Evolutionary conservation across 2,329 filamentous ascomycete genomes (phyloP), one percentile per base, ranked within the genome.

Genomic region (Ophiostoma tasmaniense): DNA sequence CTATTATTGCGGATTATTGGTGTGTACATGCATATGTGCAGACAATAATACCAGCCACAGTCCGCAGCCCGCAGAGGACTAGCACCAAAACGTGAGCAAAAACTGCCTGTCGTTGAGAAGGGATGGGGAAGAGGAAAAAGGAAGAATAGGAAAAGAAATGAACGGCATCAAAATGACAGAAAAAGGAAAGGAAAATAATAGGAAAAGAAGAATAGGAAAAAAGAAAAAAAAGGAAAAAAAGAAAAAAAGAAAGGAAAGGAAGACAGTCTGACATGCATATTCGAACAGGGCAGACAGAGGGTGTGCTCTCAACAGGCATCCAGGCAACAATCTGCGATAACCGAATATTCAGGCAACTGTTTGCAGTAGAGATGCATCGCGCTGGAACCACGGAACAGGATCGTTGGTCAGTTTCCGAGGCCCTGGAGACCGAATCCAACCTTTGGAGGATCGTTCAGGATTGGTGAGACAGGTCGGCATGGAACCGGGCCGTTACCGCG

Each of bases 181-280:
- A 30, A 14, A 61, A 61, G 25, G 7, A 20, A 61, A 33, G 13
- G 22, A 55, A 8, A 22, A 22, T 42, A 45, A 52, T 20, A 30
- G 30, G 1, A 33, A 4, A 59, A 17, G 2, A 17, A 62, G n/a
- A 30, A 61, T 13, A 28, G 37, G 28, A 33, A 52, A 28, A 20
- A 66, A 25, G 37, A 55, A 59, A 17, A 64, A 25, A 8, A 25
- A 13, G 14, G 25, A 52, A 5, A 52, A 22, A 52, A 22, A 25
- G n/a, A 52, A 52, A 52, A 22, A 25, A 3, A 25, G 13, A 25
- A 10, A 55, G 11, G 25, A 6, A 61, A 55, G 25, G n/a, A 11
- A 22, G 25, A 33, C 65, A 67, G 61, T 68, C 68, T 70, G 42
- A 70, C 68, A 50, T 67, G 62, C 68, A 70, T 70, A 67, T 28